phyloP scores from a whole-genome alignment of 805 yeast species.

The Priceomyces melissophilus region DNA sequence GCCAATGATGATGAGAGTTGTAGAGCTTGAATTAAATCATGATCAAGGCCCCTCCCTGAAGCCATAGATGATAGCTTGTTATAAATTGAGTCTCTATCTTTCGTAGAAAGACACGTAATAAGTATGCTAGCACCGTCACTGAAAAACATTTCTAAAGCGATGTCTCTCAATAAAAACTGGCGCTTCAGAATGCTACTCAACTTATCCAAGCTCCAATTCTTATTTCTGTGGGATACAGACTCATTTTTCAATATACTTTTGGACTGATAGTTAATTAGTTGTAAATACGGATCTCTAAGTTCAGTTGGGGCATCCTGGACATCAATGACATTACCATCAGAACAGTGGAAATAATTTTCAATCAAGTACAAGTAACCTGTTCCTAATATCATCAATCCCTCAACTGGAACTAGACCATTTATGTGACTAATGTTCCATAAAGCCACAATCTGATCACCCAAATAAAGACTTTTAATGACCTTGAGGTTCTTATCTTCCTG shows the following conservation, averaged over 20 bases:
- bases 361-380: conserved; percentile 61
- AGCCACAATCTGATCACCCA: conserved; percentile 68
- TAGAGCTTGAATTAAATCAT: conserved; percentile 52
- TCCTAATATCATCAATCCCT: conserved; percentile 73
- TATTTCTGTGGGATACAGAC: conserved; percentile 41
- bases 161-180: conserved; percentile 73
- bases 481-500: conserved; percentile 72
- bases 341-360: conserved; percentile 61
- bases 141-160: conserved; percentile 76
- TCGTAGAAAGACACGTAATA: conserved; percentile 56
- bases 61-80: conserved; percentile 47
- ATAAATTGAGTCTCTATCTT: conserved; percentile 56
- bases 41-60: conserved; percentile 49
- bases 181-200: conserved; percentile 67
- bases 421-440: conserved; percentile 75
- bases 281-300: conserved; percentile 66
- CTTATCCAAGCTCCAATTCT: conserved; percentile 58
- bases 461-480: conserved; percentile 62
- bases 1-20: conserved; percentile 42
- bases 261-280: conserved; percentile 54
- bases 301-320: conserved; percentile 60
- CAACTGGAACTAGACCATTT: conserved; percentile 71
- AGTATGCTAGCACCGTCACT: conserved; percentile 68
- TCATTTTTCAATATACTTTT: conserved; percentile 20
- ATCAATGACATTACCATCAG: conserved; percentile 54